Evolutionary conservation across 768 basidiomycete species (phyloP), one percentile per base, ranked within the genome.

Genomic region (Termitomyces sp.): DNA sequence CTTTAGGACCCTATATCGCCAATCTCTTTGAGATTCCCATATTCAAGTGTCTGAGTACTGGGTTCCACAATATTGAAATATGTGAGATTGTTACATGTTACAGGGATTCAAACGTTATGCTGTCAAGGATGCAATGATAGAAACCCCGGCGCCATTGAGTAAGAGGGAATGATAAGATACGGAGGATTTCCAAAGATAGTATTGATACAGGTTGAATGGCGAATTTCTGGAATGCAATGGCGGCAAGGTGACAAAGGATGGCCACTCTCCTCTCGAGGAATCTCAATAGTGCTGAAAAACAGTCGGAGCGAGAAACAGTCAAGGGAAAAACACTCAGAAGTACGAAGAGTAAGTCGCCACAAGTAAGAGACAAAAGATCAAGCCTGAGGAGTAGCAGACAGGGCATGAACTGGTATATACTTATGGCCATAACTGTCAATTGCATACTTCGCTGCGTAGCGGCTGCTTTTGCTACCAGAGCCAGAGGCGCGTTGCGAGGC

Each of bases 401-500:
- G 43, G 21, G 22, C n/a, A 3, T 24, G 42, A 21, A 9, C 34
- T 34, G 35, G 49, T 38, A 26, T 45, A 45, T 26, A 35, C 15
- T 26, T 48, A 38, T 26, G 32, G n/a, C 30, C 32, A 49, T 43
- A 22, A 35, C 19, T 41, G 46, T 45, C 42, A 38, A 14, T 28
- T 35, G 52, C 12, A 50, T 35, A 56, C 43, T 53, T 45, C 37
- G 43, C 41, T 51, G 46, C n/a, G 15, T 45, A 32, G 34, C 44
- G 44, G 28, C 28, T 45, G 54, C 58, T 57, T 41, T 48, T 48
- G 50, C 38, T 48, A 15, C 51, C 51, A 14, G 58, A 57, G 24
- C 43, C 22, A 48, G 54, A 51, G 37, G 41, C 45, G 43, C 51
- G 46, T 41, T 57, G 56, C 9, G 63, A 59, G 21, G 54, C 51